Evolutionary conservation across 192 early-diverging fungal genomes (phyloP), one percentile per base, ranked within the genome.

Genomic region (Coemansia sp.): DNA sequence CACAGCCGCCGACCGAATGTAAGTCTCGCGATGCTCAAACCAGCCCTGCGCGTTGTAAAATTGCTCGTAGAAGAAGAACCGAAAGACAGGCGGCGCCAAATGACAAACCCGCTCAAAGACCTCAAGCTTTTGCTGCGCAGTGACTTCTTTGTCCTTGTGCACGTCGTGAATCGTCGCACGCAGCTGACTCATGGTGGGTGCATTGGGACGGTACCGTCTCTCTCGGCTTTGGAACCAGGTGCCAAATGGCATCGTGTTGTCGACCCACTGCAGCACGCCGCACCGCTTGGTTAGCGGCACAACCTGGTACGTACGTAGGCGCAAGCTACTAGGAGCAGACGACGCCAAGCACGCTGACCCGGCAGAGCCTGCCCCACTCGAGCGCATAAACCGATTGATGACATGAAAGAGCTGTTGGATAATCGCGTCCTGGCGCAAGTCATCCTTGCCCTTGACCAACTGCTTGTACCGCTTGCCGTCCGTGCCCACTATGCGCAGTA

Each of bases 231-330:
- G 88, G 77, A 84, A 93, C 96, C 41, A 99, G 55, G 13, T 57
- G 33, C 82, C 82, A 58, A 83, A 59, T 28, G 88, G 89, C 1
- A 85, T 80, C 5, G 92, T 89, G 69, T 89, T 86, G 48, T 95
- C 88, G 2, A 97, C 92, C 96, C 95, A 99, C 64, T 97, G 90
- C 63, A 97, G 91, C 87, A 98, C 92, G 2, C 96, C 96, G 18
- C 88, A 91, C 52, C 89, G 87, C 66, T 90, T 86, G 37, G 94
- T 93, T 33, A 97, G 84, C 0, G 97, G 97, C 21, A 96, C 89
- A 0, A 99, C 95, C 42, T 85, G 64, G 74, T 90, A 93, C 2
- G 83, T 85, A 45, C 86, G 76, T 0, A 88, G 76, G 18, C 66
- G 63, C 55, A 90, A 47, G 0, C 78, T 62, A 14, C 82, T 65